Conservation (phyloP, 2,329 filamentous ascomycete genomes). For the Chalaropsis ovoidea region DNA sequence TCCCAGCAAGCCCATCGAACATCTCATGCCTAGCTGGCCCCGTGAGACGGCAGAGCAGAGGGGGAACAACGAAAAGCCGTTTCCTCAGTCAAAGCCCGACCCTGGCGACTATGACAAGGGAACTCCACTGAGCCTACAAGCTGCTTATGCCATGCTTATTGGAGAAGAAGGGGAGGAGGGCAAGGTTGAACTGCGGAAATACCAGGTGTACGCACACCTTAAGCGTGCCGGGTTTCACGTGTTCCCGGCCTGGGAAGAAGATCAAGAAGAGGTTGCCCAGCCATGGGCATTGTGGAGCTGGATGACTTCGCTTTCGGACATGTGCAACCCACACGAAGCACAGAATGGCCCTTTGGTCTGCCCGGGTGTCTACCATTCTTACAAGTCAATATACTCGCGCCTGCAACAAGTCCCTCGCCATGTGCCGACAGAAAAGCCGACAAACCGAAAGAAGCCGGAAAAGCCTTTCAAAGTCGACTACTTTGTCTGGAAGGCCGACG, state of each 20-base stretch:
- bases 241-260: conserved; percentile 49
- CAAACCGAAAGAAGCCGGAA: conserved; percentile 28
- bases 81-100: conserved; percentile 28
- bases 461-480: conserved; percentile 64
- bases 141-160: conserved; percentile 75
- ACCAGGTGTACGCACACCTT: conserved; percentile 77
- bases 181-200: conserved; percentile 62
- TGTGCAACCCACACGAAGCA: conserved; percentile 26
- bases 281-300: conserved; percentile 40
- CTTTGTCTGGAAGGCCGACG: conserved; percentile 64
- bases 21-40: conserved; percentile 35
- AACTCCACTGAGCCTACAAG: conserved; percentile 82
- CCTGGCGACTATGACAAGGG: conserved; percentile 47
- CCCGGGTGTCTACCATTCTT: conserved; percentile 56
- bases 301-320: conserved; percentile 42
- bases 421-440: conserved; percentile 37
- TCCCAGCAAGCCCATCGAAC: conserved; percentile 49
- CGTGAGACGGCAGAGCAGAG: conserved; percentile 27
- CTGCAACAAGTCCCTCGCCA: conserved; percentile 65
- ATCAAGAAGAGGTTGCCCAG: conserved; percentile 26
- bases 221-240: conserved; percentile 76
- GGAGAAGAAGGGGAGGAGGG: conserved; percentile 55
- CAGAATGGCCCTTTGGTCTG: conserved; percentile 47
- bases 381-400: conserved; percentile 62
- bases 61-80: conserved; percentile 27